Base-by-base conservation (phyloP, 192 early-diverging fungal species). In the Entomortierella parvispora region DNA sequence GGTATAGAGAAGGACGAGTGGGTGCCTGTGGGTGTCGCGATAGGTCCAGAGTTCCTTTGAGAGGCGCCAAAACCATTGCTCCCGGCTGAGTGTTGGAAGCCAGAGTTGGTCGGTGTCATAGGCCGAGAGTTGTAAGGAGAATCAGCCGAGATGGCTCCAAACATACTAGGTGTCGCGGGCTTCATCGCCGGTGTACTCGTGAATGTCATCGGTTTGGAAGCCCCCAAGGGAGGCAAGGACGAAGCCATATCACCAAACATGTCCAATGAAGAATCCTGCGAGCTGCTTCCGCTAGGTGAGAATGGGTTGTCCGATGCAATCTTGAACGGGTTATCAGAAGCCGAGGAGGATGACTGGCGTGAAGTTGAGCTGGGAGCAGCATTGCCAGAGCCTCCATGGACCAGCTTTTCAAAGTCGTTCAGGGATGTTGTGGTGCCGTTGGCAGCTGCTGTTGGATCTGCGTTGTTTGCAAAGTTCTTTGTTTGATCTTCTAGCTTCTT, bases 401-500 rank as follows among this genome's bases (percentile, higher is more conserved):
- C 80, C 14, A 81, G 62, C 51, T 74, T 72, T 56, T 71, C 80
- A 76, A 81, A 81, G 29, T 81, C 71, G 25, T 77, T 66, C 54
- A 77, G 29, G n/a, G 74, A 68, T 10, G 69, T 33, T 20, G 34
- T 60, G 12, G 34, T 40, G 18, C 80, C 52, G 22, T 79, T 80
- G 26, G 75, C 46, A 2, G 70, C 26, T 3, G 46, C 59, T 29
- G 50, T 23, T n/a, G 66, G 60, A 11, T 62, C 79, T 3, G 63
- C 60, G 28, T 33, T 69, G 2, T 74, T 71, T 0, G 80, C 65
- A 45, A 77, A 76, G 18, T 68, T 79, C 44, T 78, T 68, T 14
- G 84, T 86, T 29, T 84, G 85, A 11, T 80, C 83, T 44, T 89
- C 86, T 33, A 85, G 58, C 12, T 77, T 80, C 52, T 83, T 82